Evolutionary conservation across 2,329 filamentous ascomycete species (phyloP).

Genomic region (Trichophyton benhamiae): DNA sequence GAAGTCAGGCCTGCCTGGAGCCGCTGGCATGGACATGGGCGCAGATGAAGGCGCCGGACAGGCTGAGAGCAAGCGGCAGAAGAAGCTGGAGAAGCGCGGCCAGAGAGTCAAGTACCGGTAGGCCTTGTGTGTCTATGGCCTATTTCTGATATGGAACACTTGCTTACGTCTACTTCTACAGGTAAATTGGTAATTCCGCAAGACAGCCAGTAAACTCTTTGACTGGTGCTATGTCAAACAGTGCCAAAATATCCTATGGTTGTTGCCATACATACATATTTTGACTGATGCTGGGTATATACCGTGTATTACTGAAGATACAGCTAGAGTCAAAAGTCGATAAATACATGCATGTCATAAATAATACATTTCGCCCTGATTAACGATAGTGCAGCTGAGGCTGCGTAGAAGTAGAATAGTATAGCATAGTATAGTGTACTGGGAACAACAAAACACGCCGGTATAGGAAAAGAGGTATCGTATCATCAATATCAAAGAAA

Average conservation of each 20-base stretch:
- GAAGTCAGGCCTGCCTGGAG: constrained; percentile 24
- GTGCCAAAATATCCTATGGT: no score
- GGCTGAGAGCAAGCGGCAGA: constrained; percentile 39
- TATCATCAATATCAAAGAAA: not conserved
- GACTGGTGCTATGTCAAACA: no score
- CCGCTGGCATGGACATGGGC: constrained; percentile 28
- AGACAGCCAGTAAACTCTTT: no score
- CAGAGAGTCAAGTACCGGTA: constrained; percentile 34
- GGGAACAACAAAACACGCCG: not conserved
- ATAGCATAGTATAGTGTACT: not conserved
- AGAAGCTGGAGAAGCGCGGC: constrained; percentile 42
- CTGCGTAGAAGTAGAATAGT: not conserved
- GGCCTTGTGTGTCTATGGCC: not conserved
- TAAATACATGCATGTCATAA: not conserved
- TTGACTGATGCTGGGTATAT: no score
- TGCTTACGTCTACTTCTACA: no score
- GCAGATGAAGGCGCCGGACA: constrained; percentile 21
- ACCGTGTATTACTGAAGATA: not conserved
- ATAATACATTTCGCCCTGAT: not conserved
- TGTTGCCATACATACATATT: no score
- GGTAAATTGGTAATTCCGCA: no score
- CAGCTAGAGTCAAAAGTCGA: not conserved
- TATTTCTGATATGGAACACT: no score
- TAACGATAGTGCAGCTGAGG: not conserved
- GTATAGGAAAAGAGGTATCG: not conserved